A percentile compares a stretch with the other conserved stretches of the same genome.
phyloP scores from a whole-genome alignment of 2,329 filamentous ascomycete genomes.

The Sporothrix luriei region DNA sequence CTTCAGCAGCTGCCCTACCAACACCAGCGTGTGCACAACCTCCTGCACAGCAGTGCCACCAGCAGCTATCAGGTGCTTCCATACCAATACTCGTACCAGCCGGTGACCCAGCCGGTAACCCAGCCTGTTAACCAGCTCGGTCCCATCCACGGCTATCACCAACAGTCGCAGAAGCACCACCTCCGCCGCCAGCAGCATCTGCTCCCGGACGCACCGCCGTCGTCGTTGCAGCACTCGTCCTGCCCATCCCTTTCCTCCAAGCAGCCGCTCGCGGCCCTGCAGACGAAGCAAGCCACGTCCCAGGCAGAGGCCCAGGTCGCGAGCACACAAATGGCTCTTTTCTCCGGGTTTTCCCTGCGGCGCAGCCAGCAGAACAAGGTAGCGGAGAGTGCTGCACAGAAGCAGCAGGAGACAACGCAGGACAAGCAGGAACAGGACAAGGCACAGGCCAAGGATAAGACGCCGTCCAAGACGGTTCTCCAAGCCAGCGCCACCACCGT shows the following conservation, averaged over 20 bases:
- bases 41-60: constrained; percentile 10
- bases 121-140: neutral
- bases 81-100: neutral
- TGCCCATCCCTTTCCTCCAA: constrained; percentile 21
- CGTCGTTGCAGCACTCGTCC: constrained; percentile 14
- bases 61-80: neutral
- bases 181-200: constrained; percentile 2
- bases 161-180: neutral
- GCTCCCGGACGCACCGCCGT: constrained; percentile 8
- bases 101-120: neutral
- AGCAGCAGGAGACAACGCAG: constrained; percentile 1
- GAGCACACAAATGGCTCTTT: neutral
- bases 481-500: neutral
- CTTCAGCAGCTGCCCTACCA: constrained; percentile 10
- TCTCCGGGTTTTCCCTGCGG: constrained; percentile 13
- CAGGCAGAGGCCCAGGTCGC: neutral
- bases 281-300: neutral
- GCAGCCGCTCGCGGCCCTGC: neutral
- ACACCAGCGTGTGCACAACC: constrained; percentile 23
- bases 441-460: neutral
- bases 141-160: neutral
- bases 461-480: neutral
- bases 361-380: constrained; percentile 17
- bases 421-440: neutral
- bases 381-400: no score